Evolutionary conservation across 2,329 filamentous ascomycete species (phyloP), one percentile per base, ranked within the genome.

Genomic region (Botrytis medusae): DNA sequence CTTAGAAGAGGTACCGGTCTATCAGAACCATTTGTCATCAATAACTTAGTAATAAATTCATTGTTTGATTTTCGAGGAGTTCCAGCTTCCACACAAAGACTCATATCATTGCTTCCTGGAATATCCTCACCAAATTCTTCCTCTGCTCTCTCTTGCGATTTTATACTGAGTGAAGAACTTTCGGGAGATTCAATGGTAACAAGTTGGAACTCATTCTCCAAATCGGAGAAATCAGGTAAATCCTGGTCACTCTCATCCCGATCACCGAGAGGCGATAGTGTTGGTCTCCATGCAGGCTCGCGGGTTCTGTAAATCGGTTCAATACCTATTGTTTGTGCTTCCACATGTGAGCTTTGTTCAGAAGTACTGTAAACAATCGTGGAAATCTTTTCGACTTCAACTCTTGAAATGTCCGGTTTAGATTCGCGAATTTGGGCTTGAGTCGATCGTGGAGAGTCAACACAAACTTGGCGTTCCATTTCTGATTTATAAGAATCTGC

Each of bases 371-470:
- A 59, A 18, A 6, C 12, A 25, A 67, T 34, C 22, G 46, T 34
- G 34, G 62, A 61, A 34, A 34, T 42, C 9, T 68, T 62, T 32
- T 44, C 25, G 48, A 46, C n/a, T 18, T 51, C 54, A 48, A 62
- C 16, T n/a, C n/a, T 25, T 32, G 37, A 44, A n/a, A 69, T 32
- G 9, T 48, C 64, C 14, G 40, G 29, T 3, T 44, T 40, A n/a
- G 51, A 25, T 37, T 37, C 54, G 32, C 14, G 48, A 18, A 42
- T 22, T 48, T 72, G 16, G 40, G 25, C 48, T 75, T 70, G 4
- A 69, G 59, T 59, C 70, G 51, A 69, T 71, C 72, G 59, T 75
- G 64, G 29, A 74, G 60, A 61, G 18, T 46, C 51, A 14, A 61
- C 51, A 69, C 32, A 42, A 34, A 69, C 10, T 22, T 51, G 29